phyloP scores from a whole-genome alignment of 768 basidiomycete species.

The Xerocomus spinulosus region DNA sequence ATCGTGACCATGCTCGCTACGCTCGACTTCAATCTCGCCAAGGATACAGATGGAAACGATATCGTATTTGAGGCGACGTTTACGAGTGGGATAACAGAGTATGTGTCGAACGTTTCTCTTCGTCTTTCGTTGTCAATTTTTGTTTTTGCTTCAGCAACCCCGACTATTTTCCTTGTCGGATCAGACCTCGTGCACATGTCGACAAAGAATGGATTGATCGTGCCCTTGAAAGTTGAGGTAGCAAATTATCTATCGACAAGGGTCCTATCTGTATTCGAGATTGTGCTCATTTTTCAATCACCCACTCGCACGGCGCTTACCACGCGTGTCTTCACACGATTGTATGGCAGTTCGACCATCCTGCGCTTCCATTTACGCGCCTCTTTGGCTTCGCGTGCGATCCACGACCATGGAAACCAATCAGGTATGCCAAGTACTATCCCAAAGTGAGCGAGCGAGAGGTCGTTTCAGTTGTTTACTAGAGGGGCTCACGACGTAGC shows the following conservation, averaged over 20 bases:
- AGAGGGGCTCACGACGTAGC: too few relatives aligned
- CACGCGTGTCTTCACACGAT: conserved; percentile 24
- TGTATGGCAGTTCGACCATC: conserved; percentile 21
- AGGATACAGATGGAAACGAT: background rate
- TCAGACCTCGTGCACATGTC: too few relatives aligned
- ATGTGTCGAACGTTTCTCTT: background rate
- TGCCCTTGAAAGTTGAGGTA: too few relatives aligned
- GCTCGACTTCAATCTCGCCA: background rate
- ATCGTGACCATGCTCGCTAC: background rate
- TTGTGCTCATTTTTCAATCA: too few relatives aligned
- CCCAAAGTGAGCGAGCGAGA: too few relatives aligned
- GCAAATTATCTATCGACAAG: too few relatives aligned
- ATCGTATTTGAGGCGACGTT: background rate
- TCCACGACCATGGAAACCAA: conserved; percentile 39
- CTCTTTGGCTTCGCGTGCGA: conserved; percentile 30
- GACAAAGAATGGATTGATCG: too few relatives aligned
- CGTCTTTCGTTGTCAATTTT: too few relatives aligned
- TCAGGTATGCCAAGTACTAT: conserved; percentile 15
- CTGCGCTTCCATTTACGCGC: background rate
- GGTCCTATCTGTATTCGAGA: too few relatives aligned
- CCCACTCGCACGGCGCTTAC: conserved; percentile 12
- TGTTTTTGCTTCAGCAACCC: too few relatives aligned
- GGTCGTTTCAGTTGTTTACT: too few relatives aligned
- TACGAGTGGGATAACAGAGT: background rate
- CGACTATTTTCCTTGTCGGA: too few relatives aligned